Percentiles rank a stretch among this genome's conserved stretches.
These are phyloP conservation scores for Cynara cardunculus DNA, from an alignment of 129 eudicot species.

Conservation along the genomic window DNA sequence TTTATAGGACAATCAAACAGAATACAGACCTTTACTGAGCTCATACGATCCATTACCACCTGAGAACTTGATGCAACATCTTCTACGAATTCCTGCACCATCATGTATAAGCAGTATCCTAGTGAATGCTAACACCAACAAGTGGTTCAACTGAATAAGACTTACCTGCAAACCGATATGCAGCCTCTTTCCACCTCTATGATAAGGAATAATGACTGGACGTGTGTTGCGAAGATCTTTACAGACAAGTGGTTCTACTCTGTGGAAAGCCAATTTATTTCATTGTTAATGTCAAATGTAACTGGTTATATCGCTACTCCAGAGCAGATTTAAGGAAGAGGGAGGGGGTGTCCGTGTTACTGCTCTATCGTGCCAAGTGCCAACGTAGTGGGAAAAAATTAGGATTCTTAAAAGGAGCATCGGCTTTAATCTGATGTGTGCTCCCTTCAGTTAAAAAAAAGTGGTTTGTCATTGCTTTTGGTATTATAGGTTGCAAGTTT, in stretches of 20 bases:
- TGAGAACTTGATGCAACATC: slow-evolving; percentile 66
- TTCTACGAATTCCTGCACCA: slow-evolving; percentile 74
- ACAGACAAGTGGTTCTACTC: slow-evolving; percentile 86
- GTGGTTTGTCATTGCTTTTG: neutral
- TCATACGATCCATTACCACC: slow-evolving; percentile 49
- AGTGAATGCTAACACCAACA: slow-evolving; percentile 4
- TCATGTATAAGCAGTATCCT: slow-evolving; percentile 13
- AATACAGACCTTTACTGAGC: slow-evolving; percentile 47
- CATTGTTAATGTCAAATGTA: slow-evolving; percentile 10
- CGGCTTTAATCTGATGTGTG: too few relatives aligned
- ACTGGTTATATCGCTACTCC: neutral
- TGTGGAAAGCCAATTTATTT: slow-evolving; percentile 26
- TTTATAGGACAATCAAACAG: neutral
- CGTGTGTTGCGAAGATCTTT: slow-evolving; percentile 61
- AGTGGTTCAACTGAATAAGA: neutral
- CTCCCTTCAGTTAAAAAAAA: too few relatives aligned
- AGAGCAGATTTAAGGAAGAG: neutral
- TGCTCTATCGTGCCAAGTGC: too few relatives aligned
- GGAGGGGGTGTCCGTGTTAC: neutral
- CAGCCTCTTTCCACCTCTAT: slow-evolving; percentile 93
- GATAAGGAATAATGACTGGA: slow-evolving; percentile 90
- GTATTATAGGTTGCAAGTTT: neutral
- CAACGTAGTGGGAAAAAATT: too few relatives aligned
- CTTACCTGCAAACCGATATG: slow-evolving; percentile 86
- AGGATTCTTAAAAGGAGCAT: neutral